Evolutionary conservation across 2,329 filamentous ascomycete species (phyloP).

Genomic region (Lachnellula arida): DNA sequence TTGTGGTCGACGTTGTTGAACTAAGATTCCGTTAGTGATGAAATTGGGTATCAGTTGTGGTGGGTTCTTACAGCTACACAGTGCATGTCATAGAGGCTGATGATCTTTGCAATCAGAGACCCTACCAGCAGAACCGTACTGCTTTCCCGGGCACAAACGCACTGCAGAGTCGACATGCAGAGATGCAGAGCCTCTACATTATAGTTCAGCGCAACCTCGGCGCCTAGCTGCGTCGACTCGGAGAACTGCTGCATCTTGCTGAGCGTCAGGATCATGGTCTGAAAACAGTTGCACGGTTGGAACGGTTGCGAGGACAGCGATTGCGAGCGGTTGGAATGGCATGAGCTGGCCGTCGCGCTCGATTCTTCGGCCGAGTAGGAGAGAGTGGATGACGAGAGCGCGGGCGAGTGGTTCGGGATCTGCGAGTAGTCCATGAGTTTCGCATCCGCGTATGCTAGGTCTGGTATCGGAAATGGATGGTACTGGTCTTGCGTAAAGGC

Average conservation of each 20-base stretch:
- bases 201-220: slow-evolving; percentile 1
- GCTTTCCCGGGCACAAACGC: neutral
- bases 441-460: neutral
- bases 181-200: slow-evolving; percentile 1
- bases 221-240: slow-evolving; percentile 1
- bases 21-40: neutral
- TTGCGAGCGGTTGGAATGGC: neutral
- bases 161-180: neutral
- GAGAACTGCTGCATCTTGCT: slow-evolving; percentile 1
- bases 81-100: slow-evolving; percentile 1
- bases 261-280: neutral
- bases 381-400: neutral
- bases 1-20: neutral
- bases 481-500: neutral
- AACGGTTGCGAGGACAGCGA: neutral
- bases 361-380: neutral
- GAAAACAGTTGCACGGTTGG: neutral
- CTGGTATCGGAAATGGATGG: neutral
- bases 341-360: neutral
- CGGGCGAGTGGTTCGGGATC: neutral
- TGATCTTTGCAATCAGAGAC: slow-evolving; percentile 3
- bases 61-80: neutral
- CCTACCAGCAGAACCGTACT: neutral
- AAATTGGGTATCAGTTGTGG: neutral
- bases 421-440: neutral